These are phyloP conservation scores for Rhexocercosporidium sp. DNA, from an alignment of 2,329 filamentous ascomycete species.

Conservation along the genomic window DNA sequence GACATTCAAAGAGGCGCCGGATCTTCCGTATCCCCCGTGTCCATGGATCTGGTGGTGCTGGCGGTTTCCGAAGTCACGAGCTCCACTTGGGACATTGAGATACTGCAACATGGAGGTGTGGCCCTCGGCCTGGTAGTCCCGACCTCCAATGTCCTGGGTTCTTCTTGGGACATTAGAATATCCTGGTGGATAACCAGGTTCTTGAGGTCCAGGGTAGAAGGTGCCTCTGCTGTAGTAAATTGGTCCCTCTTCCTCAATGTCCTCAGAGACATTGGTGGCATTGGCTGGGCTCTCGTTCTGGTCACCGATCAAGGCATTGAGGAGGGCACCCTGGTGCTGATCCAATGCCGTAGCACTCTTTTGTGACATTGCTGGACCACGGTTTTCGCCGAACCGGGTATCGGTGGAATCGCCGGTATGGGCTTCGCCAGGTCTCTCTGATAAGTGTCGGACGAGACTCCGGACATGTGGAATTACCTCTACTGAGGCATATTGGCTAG, in stretches of 20 bases:
- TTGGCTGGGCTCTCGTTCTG: too few relatives aligned
- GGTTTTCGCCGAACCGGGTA: background rate
- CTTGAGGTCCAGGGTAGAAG: too few relatives aligned
- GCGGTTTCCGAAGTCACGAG: background rate
- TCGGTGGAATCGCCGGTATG: background rate
- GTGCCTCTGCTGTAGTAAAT: too few relatives aligned
- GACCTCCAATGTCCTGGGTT: too few relatives aligned
- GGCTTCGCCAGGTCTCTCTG: background rate
- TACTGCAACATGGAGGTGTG: too few relatives aligned
- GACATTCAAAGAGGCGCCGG: background rate
- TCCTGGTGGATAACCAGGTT: too few relatives aligned
- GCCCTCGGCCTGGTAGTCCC: background rate
- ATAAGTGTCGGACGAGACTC: background rate
- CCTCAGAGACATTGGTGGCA: too few relatives aligned
- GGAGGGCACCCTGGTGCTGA: too few relatives aligned
- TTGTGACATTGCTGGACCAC: background rate
- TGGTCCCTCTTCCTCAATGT: too few relatives aligned
- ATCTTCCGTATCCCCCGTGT: background rate
- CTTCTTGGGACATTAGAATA: background rate
- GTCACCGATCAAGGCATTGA: too few relatives aligned
- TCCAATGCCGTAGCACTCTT: too few relatives aligned
- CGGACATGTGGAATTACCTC: constrained; percentile 3
- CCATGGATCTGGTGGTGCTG: background rate
- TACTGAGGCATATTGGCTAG: background rate
- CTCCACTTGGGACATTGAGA: background rate